Conservation (phyloP, 768 basidiomycete species). For the Boletellus ananiceps region DNA sequence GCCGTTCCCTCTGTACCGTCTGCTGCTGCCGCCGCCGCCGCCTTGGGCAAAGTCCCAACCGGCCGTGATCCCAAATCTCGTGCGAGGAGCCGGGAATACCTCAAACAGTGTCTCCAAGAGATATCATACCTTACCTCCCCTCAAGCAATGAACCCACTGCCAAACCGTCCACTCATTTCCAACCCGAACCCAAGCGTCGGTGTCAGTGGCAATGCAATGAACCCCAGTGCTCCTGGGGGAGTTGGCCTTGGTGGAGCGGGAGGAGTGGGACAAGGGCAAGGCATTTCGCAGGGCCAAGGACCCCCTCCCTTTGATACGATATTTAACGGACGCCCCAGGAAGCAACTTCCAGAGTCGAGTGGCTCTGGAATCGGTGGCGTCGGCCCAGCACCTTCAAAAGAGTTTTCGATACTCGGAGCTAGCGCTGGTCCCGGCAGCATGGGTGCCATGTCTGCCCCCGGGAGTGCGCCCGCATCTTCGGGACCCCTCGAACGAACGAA, state of each 20-base stretch:
- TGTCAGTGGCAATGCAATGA: slow-evolving; percentile 15
- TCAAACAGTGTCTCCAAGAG: slow-evolving; percentile 99
- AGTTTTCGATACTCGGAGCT: slow-evolving; percentile 62
- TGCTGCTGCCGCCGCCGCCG: slow-evolving; percentile 41
- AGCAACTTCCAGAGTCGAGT: slow-evolving; percentile 66
- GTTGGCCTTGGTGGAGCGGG: slow-evolving; percentile 14
- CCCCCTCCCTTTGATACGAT: slow-evolving; percentile 63
- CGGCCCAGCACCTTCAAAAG: slow-evolving; percentile 41
- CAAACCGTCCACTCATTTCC: slow-evolving; percentile 69
- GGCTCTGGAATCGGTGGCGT: slow-evolving; percentile 39
- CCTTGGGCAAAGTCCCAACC: slow-evolving; percentile 65
- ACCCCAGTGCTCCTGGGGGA: slow-evolving; percentile 12
- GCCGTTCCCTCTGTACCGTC: slow-evolving; percentile 27
- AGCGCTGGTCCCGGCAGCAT: slow-evolving; percentile 25
- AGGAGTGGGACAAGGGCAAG: slow-evolving; percentile 15
- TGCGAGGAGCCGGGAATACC: slow-evolving; percentile 90
- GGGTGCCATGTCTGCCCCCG: slow-evolving; percentile 47
- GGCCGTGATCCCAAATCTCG: slow-evolving; percentile 94
- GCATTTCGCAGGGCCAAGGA: slow-evolving; percentile 19
- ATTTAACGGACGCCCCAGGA: slow-evolving; percentile 78
- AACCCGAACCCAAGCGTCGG: slow-evolving; percentile 40
- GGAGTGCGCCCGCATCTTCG: slow-evolving; percentile 44
- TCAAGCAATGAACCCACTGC: slow-evolving; percentile 95
- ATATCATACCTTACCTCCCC: slow-evolving; percentile 96
- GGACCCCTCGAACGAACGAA: slow-evolving; percentile 52